Evolutionary conservation across 2,329 filamentous ascomycete genomes (phyloP).

Genomic region (Cytospora leucostoma): DNA sequence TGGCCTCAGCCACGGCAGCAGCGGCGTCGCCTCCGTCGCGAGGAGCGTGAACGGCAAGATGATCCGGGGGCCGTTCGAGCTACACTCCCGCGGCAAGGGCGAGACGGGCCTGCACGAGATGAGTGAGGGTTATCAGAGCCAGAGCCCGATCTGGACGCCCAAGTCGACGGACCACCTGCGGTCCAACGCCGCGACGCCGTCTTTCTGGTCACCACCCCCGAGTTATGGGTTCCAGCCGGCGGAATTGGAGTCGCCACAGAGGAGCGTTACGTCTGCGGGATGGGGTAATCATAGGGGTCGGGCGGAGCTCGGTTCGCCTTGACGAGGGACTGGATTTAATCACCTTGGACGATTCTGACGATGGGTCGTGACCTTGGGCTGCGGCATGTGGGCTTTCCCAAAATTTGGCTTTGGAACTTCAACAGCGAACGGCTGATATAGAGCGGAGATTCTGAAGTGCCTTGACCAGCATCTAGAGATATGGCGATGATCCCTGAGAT

Average conservation of each 20-base stretch:
- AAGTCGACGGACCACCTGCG: slow-evolving; percentile 10
- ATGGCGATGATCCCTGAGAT: too few relatives aligned
- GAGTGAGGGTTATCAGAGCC: slow-evolving; percentile 10
- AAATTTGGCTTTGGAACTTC: too few relatives aligned
- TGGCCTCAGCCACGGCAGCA: slow-evolving; percentile 1
- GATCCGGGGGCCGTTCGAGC: slow-evolving; percentile 25
- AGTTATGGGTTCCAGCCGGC: slow-evolving; percentile 21
- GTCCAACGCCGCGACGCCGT: slow-evolving; percentile 10
- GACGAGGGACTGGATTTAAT: background rate
- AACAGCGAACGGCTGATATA: too few relatives aligned
- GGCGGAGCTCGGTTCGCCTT: slow-evolving; percentile 6
- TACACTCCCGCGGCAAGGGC: slow-evolving; percentile 5
- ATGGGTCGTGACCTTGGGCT: too few relatives aligned
- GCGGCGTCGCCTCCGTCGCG: slow-evolving; percentile 14
- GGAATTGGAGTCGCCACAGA: slow-evolving; percentile 24
- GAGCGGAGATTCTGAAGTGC: too few relatives aligned
- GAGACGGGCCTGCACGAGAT: slow-evolving; percentile 12
- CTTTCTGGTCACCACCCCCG: slow-evolving; percentile 19
- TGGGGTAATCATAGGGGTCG: slow-evolving; percentile 3
- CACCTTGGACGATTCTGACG: background rate
- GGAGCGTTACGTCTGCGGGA: slow-evolving; percentile 10
- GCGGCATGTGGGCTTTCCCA: too few relatives aligned
- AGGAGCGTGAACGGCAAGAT: slow-evolving; percentile 13
- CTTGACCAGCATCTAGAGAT: too few relatives aligned
- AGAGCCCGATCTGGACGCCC: slow-evolving; percentile 8